Percentiles rank a stretch among this genome's conserved stretches.
Conservation (phyloP, 2,329 filamentous ascomycete species). For the Calonectria henricotiae region DNA sequence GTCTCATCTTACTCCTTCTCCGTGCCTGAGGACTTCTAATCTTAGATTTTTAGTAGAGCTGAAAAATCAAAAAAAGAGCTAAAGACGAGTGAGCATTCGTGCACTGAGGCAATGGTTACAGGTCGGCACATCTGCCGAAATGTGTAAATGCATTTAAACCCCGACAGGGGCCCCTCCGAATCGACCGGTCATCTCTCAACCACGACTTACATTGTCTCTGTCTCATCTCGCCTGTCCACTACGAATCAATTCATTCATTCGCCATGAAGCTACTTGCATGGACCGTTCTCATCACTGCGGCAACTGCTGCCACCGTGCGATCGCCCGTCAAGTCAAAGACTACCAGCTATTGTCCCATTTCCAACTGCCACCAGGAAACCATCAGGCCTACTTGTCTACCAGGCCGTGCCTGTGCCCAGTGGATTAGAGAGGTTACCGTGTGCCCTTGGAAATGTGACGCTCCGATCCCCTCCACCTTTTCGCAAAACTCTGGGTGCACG, state of each 20-base stretch:
- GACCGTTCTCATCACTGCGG: conserved; percentile 4
- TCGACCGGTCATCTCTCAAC: neutral
- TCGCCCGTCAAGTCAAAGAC: neutral
- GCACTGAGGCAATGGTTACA: neutral
- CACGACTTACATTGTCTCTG: neutral
- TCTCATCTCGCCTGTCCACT: neutral
- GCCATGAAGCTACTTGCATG: conserved; percentile 2
- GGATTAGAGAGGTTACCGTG: conserved; percentile 3
- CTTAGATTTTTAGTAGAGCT: neutral
- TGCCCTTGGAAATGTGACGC: conserved; percentile 10
- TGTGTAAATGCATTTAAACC: neutral
- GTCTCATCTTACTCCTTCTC: conserved; percentile 4
- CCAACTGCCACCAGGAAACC: neutral
- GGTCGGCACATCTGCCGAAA: conserved; percentile 18
- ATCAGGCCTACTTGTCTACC: neutral
- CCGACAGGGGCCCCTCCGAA: neutral
- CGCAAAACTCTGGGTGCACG: conserved; percentile 3
- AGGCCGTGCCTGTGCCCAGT: neutral
- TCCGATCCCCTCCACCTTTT: neutral
- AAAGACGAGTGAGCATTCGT: neutral
- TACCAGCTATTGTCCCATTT: neutral
- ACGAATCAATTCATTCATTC: neutral
- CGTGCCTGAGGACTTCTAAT: neutral
- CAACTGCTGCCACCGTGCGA: neutral
- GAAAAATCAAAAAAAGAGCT: conserved; percentile 21